A percentile compares a stretch with the other conserved stretches of the same genome.
phyloP scores from a whole-genome alignment of 805 yeast species.

The Starmerella sirachaensis region DNA sequence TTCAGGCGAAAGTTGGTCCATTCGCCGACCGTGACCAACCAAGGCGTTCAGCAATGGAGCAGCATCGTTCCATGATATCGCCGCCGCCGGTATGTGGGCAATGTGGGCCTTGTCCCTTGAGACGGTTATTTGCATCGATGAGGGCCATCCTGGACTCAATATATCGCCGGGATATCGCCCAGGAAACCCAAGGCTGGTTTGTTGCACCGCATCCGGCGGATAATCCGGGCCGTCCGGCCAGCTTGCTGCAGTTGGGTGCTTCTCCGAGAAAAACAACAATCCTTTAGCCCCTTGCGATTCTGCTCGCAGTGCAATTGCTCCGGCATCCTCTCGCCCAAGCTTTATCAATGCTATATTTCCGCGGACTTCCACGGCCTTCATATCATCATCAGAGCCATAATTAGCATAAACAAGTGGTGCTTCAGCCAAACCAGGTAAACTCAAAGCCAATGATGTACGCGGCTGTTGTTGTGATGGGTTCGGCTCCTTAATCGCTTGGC shows the following conservation, averaged over 20 bases:
- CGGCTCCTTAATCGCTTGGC: conserved; percentile 28
- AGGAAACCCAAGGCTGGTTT: conserved; percentile 33
- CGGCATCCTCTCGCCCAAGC: conserved; percentile 42
- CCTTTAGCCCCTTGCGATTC: conserved; percentile 48
- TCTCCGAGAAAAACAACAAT: conserved; percentile 49
- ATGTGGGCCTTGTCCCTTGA: conserved; percentile 41
- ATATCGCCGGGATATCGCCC: conserved; percentile 66
- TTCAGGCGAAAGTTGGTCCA: conserved; percentile 21
- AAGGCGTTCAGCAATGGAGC: conserved; percentile 31
- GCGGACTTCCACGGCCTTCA: conserved; percentile 31
- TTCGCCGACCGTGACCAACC: conserved; percentile 30
- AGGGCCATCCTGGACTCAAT: conserved; percentile 64
- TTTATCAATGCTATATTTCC: conserved; percentile 49
- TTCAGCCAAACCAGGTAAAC: conserved; percentile 44
- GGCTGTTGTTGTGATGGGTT: conserved; percentile 24
- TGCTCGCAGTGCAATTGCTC: conserved; percentile 45
- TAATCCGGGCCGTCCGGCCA: conserved; percentile 30
- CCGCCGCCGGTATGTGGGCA: conserved; percentile 64
- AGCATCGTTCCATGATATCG: conserved; percentile 67
- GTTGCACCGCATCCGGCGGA: conserved; percentile 38
- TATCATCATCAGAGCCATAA: conserved; percentile 49
- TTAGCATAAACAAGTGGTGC: conserved; percentile 52
- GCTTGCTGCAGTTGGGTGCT: conserved; percentile 19
- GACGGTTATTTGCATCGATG: conserved; percentile 33
- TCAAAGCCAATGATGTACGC: conserved; percentile 38